Evolutionary conservation across 768 basidiomycete species (phyloP).

Genomic region (Termitomyces eurrhizus): DNA sequence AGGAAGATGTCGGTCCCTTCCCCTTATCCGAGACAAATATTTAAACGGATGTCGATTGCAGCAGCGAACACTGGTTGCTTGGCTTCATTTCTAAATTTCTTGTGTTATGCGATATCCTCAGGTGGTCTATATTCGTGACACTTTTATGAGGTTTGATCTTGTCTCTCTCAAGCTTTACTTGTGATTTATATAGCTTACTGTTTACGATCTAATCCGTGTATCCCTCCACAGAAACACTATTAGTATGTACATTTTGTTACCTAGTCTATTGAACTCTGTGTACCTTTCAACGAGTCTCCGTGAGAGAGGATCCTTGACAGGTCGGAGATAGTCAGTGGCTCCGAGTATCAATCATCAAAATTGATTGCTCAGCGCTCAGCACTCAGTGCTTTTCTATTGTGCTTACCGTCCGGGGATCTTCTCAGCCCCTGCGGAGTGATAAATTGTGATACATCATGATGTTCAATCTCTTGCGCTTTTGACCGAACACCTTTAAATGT

Average conservation of each 20-base stretch:
- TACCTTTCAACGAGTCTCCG: not conserved
- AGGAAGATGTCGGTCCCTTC: not conserved
- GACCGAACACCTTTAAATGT: not conserved
- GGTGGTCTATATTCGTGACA: not conserved
- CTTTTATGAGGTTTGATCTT: not conserved
- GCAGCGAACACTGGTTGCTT: not conserved
- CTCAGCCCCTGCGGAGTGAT: not conserved
- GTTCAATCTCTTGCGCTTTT: not conserved
- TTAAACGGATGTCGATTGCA: not conserved
- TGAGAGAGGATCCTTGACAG: not conserved
- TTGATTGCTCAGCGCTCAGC: too few species aligned
- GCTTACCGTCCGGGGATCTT: too few species aligned
- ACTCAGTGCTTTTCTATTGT: too few species aligned
- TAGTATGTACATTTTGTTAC: not conserved
- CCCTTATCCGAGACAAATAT: not conserved
- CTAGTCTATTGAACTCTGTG: not conserved
- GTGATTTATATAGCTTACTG: not conserved
- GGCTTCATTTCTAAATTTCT: not conserved
- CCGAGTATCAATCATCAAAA: too few species aligned
- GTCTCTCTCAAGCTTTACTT: too few species aligned
- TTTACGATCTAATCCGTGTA: not conserved
- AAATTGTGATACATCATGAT: not conserved
- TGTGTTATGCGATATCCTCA: not conserved
- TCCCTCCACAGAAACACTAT: not conserved
- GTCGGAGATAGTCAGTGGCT: too few species aligned